Evolutionary conservation across 1,284 basidiomycete genomes (phyloP).

Genomic region (Melampsora abietis-canadensis): DNA sequence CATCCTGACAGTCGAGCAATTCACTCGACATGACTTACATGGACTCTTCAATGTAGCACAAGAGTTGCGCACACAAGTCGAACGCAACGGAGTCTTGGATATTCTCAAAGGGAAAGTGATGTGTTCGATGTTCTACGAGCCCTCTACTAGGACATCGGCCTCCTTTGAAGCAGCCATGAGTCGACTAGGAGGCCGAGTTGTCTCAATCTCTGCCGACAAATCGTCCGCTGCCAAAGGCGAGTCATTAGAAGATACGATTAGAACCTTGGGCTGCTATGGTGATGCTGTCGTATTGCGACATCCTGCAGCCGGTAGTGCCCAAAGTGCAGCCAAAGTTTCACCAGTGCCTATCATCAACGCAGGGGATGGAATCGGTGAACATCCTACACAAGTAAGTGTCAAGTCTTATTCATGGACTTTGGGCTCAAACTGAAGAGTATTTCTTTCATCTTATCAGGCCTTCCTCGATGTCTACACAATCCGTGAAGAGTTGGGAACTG

Average conservation of each 20-base stretch:
- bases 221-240: slow-evolving; percentile 95
- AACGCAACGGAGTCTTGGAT: slow-evolving; percentile 83
- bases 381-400: slow-evolving; percentile 72
- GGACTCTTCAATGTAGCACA: slow-evolving; percentile 90
- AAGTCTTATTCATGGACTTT: neutral
- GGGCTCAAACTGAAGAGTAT: neutral
- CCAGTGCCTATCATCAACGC: slow-evolving; percentile 95
- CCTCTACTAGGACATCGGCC: slow-evolving; percentile 88
- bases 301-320: slow-evolving; percentile 85
- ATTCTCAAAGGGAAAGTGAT: slow-evolving; percentile 86
- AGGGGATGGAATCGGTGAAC: slow-evolving; percentile 94
- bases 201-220: slow-evolving; percentile 72
- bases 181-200: slow-evolving; percentile 90
- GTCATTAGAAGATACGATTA: slow-evolving; percentile 85
- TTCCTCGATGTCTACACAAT: slow-evolving; percentile 95
- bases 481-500: slow-evolving; percentile 93
- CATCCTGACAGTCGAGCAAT: slow-evolving; percentile 91
- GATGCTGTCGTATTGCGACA: slow-evolving; percentile 94
- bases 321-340: slow-evolving; percentile 86
- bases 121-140: slow-evolving; percentile 96
- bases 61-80: slow-evolving; percentile 94
- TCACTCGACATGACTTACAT: slow-evolving; percentile 83
- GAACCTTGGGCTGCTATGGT: slow-evolving; percentile 91
- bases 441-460: slow-evolving; percentile 57
- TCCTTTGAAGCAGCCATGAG: slow-evolving; percentile 99